Evolutionary conservation across 1,284 basidiomycete genomes (phyloP).

Genomic region (Melampsora medusae): DNA sequence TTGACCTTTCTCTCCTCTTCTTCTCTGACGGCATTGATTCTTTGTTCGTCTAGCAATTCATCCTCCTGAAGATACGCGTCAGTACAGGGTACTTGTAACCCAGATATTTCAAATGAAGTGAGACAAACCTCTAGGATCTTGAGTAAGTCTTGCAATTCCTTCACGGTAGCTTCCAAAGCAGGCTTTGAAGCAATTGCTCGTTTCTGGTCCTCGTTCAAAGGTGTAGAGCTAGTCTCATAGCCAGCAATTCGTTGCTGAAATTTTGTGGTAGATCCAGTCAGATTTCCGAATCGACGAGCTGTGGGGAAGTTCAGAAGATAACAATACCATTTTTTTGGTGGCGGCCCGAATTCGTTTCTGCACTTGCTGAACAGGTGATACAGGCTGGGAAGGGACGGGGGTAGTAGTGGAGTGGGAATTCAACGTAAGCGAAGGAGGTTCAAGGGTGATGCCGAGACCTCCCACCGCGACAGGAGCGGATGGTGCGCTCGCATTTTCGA

Average conservation of each 20-base stretch:
- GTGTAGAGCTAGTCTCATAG: slow-evolving; percentile 48
- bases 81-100: not conserved
- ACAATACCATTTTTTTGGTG: slow-evolving; percentile 52
- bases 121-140: slow-evolving; percentile 49
- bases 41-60: slow-evolving; percentile 50
- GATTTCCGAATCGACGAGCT: not conserved
- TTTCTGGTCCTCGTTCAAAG: slow-evolving; percentile 52
- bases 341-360: slow-evolving; percentile 50
- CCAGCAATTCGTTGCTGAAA: slow-evolving; percentile 51
- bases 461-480: too few relatives aligned
- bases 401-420: slow-evolving; percentile 22
- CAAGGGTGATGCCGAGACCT: not conserved
- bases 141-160: slow-evolving; percentile 52
- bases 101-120: not conserved
- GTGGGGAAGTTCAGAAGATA: not conserved
- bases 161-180: slow-evolving; percentile 50
- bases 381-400: slow-evolving; percentile 27
- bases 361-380: slow-evolving; percentile 44
- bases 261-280: not conserved
- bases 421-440: slow-evolving; percentile 38
- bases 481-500: not conserved
- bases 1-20: slow-evolving; percentile 49
- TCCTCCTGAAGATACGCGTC: slow-evolving; percentile 47
- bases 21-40: slow-evolving; percentile 46
- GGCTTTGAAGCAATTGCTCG: slow-evolving; percentile 51